Conservation (phyloP, 495 filamentous ascomycete genomes). For the Tuber microsphaerosporum region DNA sequence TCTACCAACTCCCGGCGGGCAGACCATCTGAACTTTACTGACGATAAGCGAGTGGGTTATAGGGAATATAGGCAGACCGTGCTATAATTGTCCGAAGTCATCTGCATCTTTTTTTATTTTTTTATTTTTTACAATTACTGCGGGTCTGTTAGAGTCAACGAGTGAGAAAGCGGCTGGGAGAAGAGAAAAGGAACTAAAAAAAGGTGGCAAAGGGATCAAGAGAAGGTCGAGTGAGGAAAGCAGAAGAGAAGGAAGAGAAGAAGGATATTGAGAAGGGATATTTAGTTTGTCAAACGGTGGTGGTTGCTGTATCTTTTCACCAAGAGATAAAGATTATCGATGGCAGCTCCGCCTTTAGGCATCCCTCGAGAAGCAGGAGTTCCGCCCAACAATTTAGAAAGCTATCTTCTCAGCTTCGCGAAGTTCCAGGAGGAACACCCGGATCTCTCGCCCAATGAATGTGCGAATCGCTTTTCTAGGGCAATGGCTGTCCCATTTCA, state of each 20-base stretch:
- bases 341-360: conserved; percentile 27
- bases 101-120: background rate
- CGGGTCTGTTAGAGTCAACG: background rate
- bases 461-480: conserved; percentile 18
- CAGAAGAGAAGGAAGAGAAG: background rate
- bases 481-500: background rate
- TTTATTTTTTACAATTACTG: background rate
- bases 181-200: background rate
- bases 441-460: conserved; percentile 18
- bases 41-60: background rate
- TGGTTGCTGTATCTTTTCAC: background rate
- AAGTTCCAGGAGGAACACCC: conserved; percentile 21
- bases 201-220: background rate
- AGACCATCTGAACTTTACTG: background rate
- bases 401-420: conserved; percentile 20
- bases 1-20: background rate
- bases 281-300: background rate
- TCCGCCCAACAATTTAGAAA: background rate
- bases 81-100: background rate
- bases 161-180: background rate
- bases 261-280: background rate
- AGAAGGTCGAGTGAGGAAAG: background rate
- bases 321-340: conserved; percentile 6
- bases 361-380: background rate
- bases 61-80: background rate